Evolutionary conservation across 192 early-diverging fungal genomes (phyloP), one percentile per base, ranked within the genome.

Genomic region (Spinellus fusiger): DNA sequence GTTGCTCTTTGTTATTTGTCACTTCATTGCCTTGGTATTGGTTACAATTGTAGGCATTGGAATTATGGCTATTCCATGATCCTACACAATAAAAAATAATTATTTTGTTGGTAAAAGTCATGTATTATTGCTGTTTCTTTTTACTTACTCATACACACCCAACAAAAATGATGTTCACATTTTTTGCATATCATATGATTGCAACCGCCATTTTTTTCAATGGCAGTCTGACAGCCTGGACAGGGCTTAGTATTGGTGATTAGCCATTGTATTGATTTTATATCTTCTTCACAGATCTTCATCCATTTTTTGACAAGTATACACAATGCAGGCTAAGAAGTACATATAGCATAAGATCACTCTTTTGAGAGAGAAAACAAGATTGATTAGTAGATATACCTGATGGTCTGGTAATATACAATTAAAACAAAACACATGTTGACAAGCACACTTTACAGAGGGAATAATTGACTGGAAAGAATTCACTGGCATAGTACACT

Each of bases 181-280:
- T 96, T 94, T 62, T 89, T 85, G 76, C 97, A 99, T 1, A 93
- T 96, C 97, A 99, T 99, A 70, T 99, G 97, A 76, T 98, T 99
- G 80, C 97, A 99, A 15, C 97, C 97, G 54, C 97, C 97, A 71
- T 98, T 98, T 81, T 99, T 99, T 74, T 99, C 97, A 65, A 99
- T 98, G 0, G 89, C 93, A 16, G 92, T 83, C 61, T 85, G 79
- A 78, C 97, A 99, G 70, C 93, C 92, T 25, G 89, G 74, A 74
- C 97, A 99, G 70, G 96, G 93, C 73, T 98, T 96, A 29, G 92
- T 93, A 78, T 92, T 84, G 20, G 86, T 92, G 33, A 86, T 88
- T 58, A 98, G 92, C 95, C 96, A 98, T 71, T 96, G 96, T 23
- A 94, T 85, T 13, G 96, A 98, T 73, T 98, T 93, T 13, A 92